Percentiles rank a stretch among this genome's conserved stretches.
Conservation (phyloP, 768 basidiomycete species). For the Dioszegia aurantiaca region DNA sequence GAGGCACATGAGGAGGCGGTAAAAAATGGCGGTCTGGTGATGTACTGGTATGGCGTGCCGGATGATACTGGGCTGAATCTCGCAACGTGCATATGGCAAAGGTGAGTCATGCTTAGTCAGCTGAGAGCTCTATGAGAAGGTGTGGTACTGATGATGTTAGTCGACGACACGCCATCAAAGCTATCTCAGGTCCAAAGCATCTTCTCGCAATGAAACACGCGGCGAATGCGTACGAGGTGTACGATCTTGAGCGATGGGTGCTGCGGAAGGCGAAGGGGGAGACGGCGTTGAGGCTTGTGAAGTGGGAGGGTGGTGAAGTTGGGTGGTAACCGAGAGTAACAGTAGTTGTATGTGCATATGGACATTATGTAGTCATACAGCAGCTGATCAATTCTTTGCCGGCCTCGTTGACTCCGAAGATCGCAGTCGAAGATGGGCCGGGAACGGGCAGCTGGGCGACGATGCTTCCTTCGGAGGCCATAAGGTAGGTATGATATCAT, state of each 20-base stretch:
- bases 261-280: constrained; percentile 67
- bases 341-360: too few species aligned
- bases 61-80: constrained; percentile 75
- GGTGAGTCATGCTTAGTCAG: constrained; percentile 16
- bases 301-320: constrained; percentile 65
- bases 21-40: constrained; percentile 65
- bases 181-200: constrained; percentile 76
- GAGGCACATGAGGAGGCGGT: constrained; percentile 91
- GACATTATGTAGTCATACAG: too few species aligned
- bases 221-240: constrained; percentile 63
- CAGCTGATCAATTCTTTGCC: too few species aligned
- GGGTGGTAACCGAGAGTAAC: constrained; percentile 59
- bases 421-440: too few species aligned
- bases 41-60: constrained; percentile 94
- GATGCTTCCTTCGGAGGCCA: too few species aligned
- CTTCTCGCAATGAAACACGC: constrained; percentile 79
- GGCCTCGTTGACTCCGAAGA: too few species aligned
- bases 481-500: too few species aligned
- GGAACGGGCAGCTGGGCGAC: too few species aligned
- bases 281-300: constrained; percentile 60
- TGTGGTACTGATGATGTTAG: constrained; percentile 57
- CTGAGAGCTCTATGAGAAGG: background rate
- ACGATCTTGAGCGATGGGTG: constrained; percentile 71
- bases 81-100: constrained; percentile 87
- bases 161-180: constrained; percentile 74